Evolutionary conservation across 2,329 filamentous ascomycete genomes (phyloP).

Genomic region (Cryphonectria parasitica): DNA sequence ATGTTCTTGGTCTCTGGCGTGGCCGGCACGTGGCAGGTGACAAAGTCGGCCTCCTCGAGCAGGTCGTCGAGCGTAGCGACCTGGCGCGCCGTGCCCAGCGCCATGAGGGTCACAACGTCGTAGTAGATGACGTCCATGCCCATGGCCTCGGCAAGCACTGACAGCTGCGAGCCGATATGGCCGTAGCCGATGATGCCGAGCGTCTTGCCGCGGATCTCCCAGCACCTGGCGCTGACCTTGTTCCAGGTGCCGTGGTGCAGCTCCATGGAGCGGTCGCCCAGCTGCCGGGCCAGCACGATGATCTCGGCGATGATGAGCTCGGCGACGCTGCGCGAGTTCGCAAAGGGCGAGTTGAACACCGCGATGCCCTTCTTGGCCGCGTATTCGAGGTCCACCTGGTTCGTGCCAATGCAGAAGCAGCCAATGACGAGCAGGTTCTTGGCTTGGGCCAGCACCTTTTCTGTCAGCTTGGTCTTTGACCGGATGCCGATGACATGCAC

Average conservation of each 20-base stretch:
- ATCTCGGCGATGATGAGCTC: conserved; percentile 96
- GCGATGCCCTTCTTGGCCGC: conserved; percentile 86
- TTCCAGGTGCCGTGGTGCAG: conserved; percentile 96
- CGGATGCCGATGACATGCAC: conserved; percentile 98
- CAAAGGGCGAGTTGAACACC: conserved; percentile 99
- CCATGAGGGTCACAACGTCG: conserved; percentile 93
- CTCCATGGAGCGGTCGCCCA: conserved; percentile 91
- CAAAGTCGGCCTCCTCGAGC: conserved; percentile 81
- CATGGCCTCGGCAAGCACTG: conserved; percentile 94
- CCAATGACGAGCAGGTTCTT: conserved; percentile 95
- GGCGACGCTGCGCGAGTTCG: conserved; percentile 95
- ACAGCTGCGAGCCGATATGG: conserved; percentile 95
- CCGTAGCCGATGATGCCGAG: conserved; percentile 96
- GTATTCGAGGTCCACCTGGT: conserved; percentile 86
- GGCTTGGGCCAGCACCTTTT: conserved; percentile 81
- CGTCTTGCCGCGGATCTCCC: conserved; percentile 98
- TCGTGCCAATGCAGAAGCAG: conserved; percentile 99
- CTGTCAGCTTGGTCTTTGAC: conserved; percentile 93
- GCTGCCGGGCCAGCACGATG: conserved; percentile 86
- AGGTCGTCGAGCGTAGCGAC: conserved; percentile 78
- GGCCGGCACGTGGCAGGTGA: conserved; percentile 94
- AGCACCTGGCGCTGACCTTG: conserved; percentile 95
- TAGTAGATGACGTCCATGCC: conserved; percentile 98
- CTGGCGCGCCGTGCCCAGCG: conserved; percentile 84
- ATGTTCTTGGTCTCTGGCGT: conserved; percentile 90